Base-by-base conservation (phyloP, 441 rosid genomes). In the Gossypium gossypioides region DNA sequence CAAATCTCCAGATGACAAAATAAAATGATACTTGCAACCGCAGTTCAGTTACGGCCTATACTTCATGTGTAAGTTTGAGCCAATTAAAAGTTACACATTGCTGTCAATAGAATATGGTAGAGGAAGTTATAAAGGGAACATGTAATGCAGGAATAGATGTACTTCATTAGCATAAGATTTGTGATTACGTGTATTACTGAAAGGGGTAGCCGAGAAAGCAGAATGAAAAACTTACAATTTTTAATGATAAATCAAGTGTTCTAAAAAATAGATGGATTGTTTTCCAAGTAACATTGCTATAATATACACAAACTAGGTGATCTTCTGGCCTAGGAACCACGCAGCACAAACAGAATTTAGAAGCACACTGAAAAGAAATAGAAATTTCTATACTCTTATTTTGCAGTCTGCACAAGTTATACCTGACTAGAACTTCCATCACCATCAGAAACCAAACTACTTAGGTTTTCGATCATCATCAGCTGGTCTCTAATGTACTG, bases 401-500 rank as follows among this genome's bases (percentile, higher is more conserved):
- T 12, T 42, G 72, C 54, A 22, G 75, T 64, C 68, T 25, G 69
- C 60, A 42, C 27, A 67, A 76, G 29, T 27, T 2, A 29, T 86
- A 93, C 97, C 96, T 85, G 87, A 75, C 79, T 74, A 46, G 79
- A 82, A 72, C 71, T 84, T 81, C 81, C 74, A 72, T 83, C 84
- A 59, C 76, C 73, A 54, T 86, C 90, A 10, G 89, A 84, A 72
- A 82, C 83, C 72, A 76, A 75, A 77, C 76, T 80, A 64, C 83
- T 90, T 64, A 86, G 84, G 80, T 87, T 85, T 71, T 90, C 89
- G 32, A 87, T 84, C 84, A 84, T 90, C 77, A 84, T 55, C 56
- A 81, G 91, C 80, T 94, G 96, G 83, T 86, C 93, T 76, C 77
- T 85, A 77, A 87, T 80, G 82, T 86, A 73, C 72, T 80, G 82